These are phyloP conservation scores for Cajanus cajan DNA, from an alignment of 306 rosid genomes.

Conservation along the genomic window DNA sequence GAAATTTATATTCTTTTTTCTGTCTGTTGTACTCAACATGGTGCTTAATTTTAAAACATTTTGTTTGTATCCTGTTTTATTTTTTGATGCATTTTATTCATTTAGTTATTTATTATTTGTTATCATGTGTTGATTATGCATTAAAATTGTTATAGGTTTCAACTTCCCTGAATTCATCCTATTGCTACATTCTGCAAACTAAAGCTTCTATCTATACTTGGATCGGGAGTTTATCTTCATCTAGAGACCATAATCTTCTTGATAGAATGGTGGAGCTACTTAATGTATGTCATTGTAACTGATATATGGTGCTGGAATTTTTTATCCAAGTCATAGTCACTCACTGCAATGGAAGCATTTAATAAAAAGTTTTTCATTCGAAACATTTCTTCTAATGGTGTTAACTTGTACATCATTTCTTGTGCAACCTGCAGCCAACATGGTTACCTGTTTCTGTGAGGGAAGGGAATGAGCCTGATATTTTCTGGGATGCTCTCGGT, in stretches of 20 bases:
- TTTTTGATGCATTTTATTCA: not conserved
- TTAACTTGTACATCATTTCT: slow-evolving; percentile 21
- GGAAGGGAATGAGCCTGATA: slow-evolving; percentile 91
- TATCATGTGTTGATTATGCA: slow-evolving; percentile 14
- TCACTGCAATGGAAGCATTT: slow-evolving; percentile 4
- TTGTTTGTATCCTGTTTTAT: not conserved
- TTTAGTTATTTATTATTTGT: not conserved
- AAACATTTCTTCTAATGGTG: not conserved
- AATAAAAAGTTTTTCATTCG: not conserved
- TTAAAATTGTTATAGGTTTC: slow-evolving; percentile 61
- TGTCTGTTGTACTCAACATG: not conserved
- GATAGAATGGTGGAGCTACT: slow-evolving; percentile 78
- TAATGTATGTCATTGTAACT: slow-evolving; percentile 54
- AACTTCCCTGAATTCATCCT: slow-evolving; percentile 83
- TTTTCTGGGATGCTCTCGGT: slow-evolving; percentile 74
- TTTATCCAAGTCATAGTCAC: not conserved
- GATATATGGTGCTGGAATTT: not conserved
- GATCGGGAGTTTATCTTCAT: slow-evolving; percentile 80
- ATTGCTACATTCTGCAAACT: slow-evolving; percentile 81
- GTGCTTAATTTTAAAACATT: not conserved
- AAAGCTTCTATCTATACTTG: slow-evolving; percentile 68
- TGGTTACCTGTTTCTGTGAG: slow-evolving; percentile 80
- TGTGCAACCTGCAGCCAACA: slow-evolving; percentile 60
- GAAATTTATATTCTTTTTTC: not conserved
- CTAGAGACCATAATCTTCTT: slow-evolving; percentile 86